A percentile compares a stretch with the other conserved stretches of the same genome.
Conservation (phyloP, 176 grass and related monocot species). For the Urochloa ruziziensis region DNA sequence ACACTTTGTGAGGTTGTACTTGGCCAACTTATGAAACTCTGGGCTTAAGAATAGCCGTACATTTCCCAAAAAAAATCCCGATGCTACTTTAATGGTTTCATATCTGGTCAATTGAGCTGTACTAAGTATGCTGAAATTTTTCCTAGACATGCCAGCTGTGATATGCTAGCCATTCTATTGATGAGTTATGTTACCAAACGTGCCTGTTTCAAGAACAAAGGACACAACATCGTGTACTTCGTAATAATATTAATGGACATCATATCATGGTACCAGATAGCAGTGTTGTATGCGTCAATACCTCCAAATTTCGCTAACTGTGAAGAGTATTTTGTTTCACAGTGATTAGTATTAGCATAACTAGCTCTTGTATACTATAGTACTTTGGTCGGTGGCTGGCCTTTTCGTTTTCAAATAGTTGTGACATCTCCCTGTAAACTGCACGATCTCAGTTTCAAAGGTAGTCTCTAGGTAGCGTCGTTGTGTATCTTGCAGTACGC, state of each 20-base stretch:
- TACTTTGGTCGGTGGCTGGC: neutral
- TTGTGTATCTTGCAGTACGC: neutral
- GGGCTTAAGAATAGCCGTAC: neutral
- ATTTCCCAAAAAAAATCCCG: neutral
- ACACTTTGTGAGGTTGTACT: neutral
- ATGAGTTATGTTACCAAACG: too few relatives aligned
- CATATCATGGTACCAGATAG: neutral
- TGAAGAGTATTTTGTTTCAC: neutral
- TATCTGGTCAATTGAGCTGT: neutral
- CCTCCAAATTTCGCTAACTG: neutral
- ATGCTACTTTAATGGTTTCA: neutral
- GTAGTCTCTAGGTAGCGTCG: neutral
- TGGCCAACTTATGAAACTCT: neutral
- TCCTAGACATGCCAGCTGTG: neutral
- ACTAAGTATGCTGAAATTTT: neutral
- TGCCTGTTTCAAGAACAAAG: too few relatives aligned
- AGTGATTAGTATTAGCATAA: neutral
- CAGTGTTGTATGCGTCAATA: neutral
- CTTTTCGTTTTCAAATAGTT: neutral
- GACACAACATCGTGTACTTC: neutral
- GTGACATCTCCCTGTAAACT: neutral
- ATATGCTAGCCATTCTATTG: neutral
- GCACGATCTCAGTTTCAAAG: neutral
- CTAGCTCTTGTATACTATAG: neutral
- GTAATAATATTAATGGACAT: neutral